Base-by-base conservation (phyloP, 768 basidiomycete genomes). In the Kwoniella botswanensis region DNA sequence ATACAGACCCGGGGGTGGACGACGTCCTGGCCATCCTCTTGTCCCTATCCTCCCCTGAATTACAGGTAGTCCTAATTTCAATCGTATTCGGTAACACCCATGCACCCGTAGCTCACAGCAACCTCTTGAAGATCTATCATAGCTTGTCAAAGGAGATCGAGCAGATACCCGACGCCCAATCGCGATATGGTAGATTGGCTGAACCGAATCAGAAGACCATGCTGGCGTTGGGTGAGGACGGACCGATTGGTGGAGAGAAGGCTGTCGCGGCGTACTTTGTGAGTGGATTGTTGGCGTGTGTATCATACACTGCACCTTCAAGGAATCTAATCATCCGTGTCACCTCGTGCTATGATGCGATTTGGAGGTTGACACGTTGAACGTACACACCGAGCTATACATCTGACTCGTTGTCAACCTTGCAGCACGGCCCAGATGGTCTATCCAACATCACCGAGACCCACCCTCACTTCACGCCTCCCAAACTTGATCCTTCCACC, bases 201-300 rank as follows among this genome's bases (percentile, higher is more conserved):
- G 69, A 58, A 43, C 65, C 71, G 70, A 61, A 42, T 5, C 68
- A 63, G 2, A 91, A 87, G 74, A 89, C 91, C 0, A 86, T 91
- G 52, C 85, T 96, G 53, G 88, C 87, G 2, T 82, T 86, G 50
- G 94, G 93, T 1, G 86, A 88, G 43, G 83, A 85, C 12, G 86
- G 86, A 0, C 94, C 94, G 11, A 86, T 94, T 1, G 86, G 88
- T 61, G 93, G 93, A 3, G 88, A 88, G 21, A 79, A 88, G 7
- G 90, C 92, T 77, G 90, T 87, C 63, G 94, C 94, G 15, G 87
- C 90, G 72, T 93, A 93, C 80, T 96, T 97, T 59, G 83, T 83
- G 74, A 68, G 83, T 79, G 3, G 1, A 21, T 4, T 15, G 26
- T 7, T 12, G n/a, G 17, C 26, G 5, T 35, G 35, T 35, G 35